Conservation (phyloP, 2,329 filamentous ascomycete species). For the Stagonosporopsis cucurbitacearum region DNA sequence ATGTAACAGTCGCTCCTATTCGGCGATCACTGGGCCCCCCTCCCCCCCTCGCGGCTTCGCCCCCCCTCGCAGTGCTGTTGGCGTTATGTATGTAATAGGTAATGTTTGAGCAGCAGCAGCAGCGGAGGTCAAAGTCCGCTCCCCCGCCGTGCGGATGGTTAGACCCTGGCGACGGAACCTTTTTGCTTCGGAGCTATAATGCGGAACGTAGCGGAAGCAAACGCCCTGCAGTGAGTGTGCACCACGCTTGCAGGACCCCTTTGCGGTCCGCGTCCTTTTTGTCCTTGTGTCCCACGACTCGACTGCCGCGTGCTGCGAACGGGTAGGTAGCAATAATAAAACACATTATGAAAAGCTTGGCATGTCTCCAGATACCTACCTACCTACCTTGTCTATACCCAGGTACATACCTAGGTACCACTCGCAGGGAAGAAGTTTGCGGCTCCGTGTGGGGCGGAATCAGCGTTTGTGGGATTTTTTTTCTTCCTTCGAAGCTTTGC, state of each 20-base stretch:
- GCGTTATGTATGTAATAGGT: too few relatives aligned
- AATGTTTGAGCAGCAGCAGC: too few relatives aligned
- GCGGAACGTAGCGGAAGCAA: conserved; percentile 1
- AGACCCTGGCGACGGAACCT: background rate
- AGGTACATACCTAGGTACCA: too few relatives aligned
- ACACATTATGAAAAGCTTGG: background rate
- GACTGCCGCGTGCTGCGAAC: background rate
- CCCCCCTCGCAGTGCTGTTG: background rate
- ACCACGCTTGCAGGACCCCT: background rate
- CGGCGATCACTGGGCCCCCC: background rate
- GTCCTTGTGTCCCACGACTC: background rate
- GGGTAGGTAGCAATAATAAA: too few relatives aligned
- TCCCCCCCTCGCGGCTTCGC: background rate
- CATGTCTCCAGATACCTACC: too few relatives aligned
- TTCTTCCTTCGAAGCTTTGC: background rate
- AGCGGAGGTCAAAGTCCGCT: too few relatives aligned
- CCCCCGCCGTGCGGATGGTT: background rate
- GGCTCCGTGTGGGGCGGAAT: conserved; percentile 11
- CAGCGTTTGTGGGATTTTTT: background rate
- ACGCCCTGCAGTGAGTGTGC: background rate
- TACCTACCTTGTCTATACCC: too few relatives aligned
- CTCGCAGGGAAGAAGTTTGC: conserved; percentile 14
- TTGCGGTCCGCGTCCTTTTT: background rate
- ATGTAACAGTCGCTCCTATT: background rate
- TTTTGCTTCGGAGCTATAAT: background rate